A percentile compares a stretch with the other conserved stretches of the same genome.
phyloP scores from a whole-genome alignment of 345 rosid species.

The Capsella bursapastoris region DNA sequence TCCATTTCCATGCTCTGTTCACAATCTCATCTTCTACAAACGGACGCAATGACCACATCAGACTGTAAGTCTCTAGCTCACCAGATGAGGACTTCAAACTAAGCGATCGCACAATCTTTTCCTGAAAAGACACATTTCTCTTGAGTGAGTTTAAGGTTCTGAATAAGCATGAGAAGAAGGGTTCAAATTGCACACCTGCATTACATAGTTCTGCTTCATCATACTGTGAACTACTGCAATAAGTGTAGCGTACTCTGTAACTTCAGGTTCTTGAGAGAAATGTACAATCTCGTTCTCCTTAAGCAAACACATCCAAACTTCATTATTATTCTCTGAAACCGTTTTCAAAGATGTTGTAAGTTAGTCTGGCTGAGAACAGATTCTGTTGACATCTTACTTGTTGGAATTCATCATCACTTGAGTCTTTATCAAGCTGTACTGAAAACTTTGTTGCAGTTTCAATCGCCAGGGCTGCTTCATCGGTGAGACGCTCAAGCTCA shows the following conservation, averaged over 20 bases:
- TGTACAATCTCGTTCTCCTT: slow-evolving; percentile 45
- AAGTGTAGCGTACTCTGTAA: slow-evolving; percentile 56
- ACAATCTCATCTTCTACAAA: slow-evolving; percentile 63
- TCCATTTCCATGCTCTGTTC: slow-evolving; percentile 66
- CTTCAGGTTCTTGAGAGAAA: slow-evolving; percentile 42
- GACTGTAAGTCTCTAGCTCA: slow-evolving; percentile 68
- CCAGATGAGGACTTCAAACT: slow-evolving; percentile 59
- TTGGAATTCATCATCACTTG: slow-evolving; percentile 36
- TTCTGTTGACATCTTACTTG: slow-evolving; percentile 30
- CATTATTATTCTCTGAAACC: slow-evolving; percentile 6
- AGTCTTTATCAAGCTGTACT: slow-evolving; percentile 39
- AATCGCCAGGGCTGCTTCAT: slow-evolving; percentile 50
- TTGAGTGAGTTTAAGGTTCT: not conserved
- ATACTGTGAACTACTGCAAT: slow-evolving; percentile 70
- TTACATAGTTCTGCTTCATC: slow-evolving; percentile 71
- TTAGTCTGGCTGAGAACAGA: not conserved
- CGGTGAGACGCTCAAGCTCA: slow-evolving; percentile 59
- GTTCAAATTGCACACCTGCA: slow-evolving; percentile 63
- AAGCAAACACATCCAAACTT: not conserved
- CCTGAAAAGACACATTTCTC: slow-evolving; percentile 52
- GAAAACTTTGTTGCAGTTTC: slow-evolving; percentile 47
- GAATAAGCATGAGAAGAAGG: not conserved
- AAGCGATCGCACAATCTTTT: slow-evolving; percentile 63
- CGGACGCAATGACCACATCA: slow-evolving; percentile 87
- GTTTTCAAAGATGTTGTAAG: not conserved